Conservation (phyloP, 345 rosid genomes). For the Rhizophora mangle region DNA sequence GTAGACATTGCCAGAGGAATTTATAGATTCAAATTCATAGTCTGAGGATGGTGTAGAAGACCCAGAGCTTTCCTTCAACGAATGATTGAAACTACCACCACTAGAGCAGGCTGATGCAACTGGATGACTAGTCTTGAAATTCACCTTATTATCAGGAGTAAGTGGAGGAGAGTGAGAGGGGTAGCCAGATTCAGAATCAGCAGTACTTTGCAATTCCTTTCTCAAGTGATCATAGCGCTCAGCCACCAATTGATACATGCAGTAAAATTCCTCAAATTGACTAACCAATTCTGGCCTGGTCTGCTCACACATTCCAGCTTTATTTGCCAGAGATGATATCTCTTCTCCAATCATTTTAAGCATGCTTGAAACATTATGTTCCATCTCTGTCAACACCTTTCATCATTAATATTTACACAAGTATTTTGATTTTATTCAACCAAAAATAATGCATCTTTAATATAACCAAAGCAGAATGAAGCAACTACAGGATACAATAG, state of each 20-base stretch:
- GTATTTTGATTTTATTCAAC: no score
- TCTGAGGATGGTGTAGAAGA: conserved; percentile 47
- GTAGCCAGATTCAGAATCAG: conserved; percentile 43
- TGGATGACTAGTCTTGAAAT: conserved; percentile 44
- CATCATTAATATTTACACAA: no score
- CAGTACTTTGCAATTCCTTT: conserved; percentile 58
- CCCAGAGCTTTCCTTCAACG: conserved; percentile 65
- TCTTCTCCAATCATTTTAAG: conserved; percentile 69
- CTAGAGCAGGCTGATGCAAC: conserved; percentile 71
- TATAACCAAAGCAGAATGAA: no score
- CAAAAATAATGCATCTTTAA: no score
- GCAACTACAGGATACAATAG: no score
- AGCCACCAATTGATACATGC: conserved; percentile 62
- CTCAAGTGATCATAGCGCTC: conserved; percentile 73
- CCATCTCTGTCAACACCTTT: conserved; percentile 42
- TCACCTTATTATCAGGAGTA: conserved; percentile 50
- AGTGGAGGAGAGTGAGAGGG: conserved; percentile 35
- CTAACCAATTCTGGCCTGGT: conserved; percentile 64
- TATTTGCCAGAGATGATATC: conserved; percentile 70
- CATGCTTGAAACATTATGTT: conserved; percentile 58
- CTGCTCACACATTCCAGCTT: conserved; percentile 69
- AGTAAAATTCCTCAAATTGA: conserved; percentile 63
- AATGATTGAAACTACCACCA: conserved; percentile 46
- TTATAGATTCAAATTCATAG: conserved; percentile 68
- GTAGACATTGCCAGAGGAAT: conserved; percentile 65